Percentiles rank a stretch among this genome's conserved stretches.
Evolutionary conservation across 306 rosid genomes (phyloP).

Genomic region (Macrotyloma uniflorum): DNA sequence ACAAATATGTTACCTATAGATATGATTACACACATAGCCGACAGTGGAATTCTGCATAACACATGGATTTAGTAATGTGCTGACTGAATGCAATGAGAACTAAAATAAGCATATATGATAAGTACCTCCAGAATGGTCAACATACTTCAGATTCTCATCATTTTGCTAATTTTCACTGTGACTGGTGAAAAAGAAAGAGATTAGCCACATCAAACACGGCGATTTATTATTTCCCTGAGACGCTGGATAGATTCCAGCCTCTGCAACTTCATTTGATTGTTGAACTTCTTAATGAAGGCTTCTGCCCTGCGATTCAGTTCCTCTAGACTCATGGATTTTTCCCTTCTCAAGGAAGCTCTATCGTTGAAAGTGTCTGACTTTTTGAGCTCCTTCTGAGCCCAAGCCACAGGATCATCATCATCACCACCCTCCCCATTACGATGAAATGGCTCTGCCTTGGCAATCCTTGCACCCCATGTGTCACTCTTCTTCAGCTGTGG

Average conservation of each 20-base stretch:
- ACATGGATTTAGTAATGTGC: constrained; percentile 21
- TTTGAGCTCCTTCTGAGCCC: constrained; percentile 66
- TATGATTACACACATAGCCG: not conserved
- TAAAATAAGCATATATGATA: not conserved
- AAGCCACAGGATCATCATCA: constrained; percentile 62
- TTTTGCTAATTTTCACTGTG: constrained; percentile 38
- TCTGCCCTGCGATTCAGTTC: constrained; percentile 70
- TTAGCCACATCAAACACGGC: constrained; percentile 38
- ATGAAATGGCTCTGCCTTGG: constrained; percentile 43
- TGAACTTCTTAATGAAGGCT: constrained; percentile 66
- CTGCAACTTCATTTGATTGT: constrained; percentile 66
- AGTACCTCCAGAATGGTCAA: constrained; percentile 44
- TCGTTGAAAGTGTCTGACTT: constrained; percentile 75
- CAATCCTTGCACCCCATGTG: constrained; percentile 52
- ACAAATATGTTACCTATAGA: not conserved
- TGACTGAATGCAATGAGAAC: constrained; percentile 28
- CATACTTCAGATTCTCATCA: constrained; percentile 28
- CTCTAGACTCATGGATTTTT: constrained; percentile 72
- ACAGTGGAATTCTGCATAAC: constrained; percentile 27
- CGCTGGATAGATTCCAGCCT: constrained; percentile 82
- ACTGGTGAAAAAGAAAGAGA: constrained; percentile 43
- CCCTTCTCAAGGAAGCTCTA: constrained; percentile 57
- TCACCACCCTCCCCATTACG: constrained; percentile 16
- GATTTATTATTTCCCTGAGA: constrained; percentile 53
- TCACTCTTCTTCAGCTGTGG: constrained; percentile 54